phyloP scores from a whole-genome alignment of 176 grass and related monocot species.

The Avena sativa region DNA sequence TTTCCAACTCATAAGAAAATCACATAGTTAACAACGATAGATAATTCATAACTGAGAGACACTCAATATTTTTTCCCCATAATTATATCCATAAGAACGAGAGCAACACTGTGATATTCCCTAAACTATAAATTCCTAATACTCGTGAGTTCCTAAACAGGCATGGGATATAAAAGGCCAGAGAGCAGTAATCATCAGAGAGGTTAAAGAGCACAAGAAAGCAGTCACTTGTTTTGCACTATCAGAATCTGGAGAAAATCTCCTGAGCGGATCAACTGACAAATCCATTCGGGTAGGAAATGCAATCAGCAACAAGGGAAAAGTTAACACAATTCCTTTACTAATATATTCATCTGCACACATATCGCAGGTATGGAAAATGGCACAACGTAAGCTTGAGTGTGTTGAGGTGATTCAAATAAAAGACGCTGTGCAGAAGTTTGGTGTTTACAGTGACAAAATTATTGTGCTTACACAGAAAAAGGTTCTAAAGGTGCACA shows the following conservation, averaged over 20 bases:
- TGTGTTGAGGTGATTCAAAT: slow-evolving; percentile 86
- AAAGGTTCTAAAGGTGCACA: slow-evolving; percentile 68
- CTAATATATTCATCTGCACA: slow-evolving; percentile 28
- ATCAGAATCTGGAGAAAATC: slow-evolving; percentile 76
- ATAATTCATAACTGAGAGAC: not conserved
- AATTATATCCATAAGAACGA: slow-evolving; percentile 2
- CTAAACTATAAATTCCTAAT: slow-evolving; percentile 19
- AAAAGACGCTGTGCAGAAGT: slow-evolving; percentile 79
- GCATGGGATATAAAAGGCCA: slow-evolving; percentile 95
- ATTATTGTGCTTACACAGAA: slow-evolving; percentile 73
- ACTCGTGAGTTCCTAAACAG: slow-evolving; percentile 43
- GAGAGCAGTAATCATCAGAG: slow-evolving; percentile 76
- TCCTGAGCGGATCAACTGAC: slow-evolving; percentile 90
- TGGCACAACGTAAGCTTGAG: slow-evolving; percentile 77
- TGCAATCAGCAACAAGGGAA: slow-evolving; percentile 20
- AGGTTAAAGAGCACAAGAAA: slow-evolving; percentile 85
- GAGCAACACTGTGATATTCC: slow-evolving; percentile 27
- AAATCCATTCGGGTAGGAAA: slow-evolving; percentile 89
- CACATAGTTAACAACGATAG: not conserved
- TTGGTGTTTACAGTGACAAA: slow-evolving; percentile 67
- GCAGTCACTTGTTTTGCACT: slow-evolving; percentile 79
- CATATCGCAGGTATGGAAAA: slow-evolving; percentile 84
- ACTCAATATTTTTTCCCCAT: not conserved
- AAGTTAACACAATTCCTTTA: not conserved
- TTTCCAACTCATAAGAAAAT: slow-evolving; percentile 29